phyloP scores from a whole-genome alignment of 495 filamentous ascomycete genomes.

The Trichoderma orchidacearum region DNA sequence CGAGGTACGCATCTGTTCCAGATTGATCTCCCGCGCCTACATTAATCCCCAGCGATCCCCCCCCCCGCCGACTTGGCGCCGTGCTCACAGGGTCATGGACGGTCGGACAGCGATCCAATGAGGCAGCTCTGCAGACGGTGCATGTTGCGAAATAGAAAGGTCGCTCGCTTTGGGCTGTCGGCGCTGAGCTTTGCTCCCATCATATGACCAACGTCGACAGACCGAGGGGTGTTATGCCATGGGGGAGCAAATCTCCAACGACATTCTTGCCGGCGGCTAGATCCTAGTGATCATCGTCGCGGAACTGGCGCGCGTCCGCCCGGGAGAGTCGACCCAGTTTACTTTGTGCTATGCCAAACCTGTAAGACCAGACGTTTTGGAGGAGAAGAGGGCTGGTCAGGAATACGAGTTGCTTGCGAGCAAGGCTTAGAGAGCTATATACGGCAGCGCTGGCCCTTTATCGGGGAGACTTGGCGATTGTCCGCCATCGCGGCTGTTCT shows the following conservation, averaged over 20 bases:
- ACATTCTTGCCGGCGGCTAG: not conserved
- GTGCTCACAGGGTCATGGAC: not conserved
- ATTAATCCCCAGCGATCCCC: not conserved
- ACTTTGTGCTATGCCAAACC: not conserved
- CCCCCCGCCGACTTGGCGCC: not conserved
- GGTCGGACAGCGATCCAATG: not conserved
- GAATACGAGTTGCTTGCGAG: not conserved
- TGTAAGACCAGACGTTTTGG: no score
- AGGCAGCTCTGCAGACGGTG: not conserved
- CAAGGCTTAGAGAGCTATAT: not conserved
- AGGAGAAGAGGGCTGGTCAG: not conserved
- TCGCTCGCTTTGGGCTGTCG: not conserved
- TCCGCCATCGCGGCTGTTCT: not conserved
- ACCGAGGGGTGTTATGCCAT: not conserved
- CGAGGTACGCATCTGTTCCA: not conserved
- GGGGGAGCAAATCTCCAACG: not conserved
- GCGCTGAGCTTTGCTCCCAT: not conserved
- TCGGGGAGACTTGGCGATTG: not conserved
- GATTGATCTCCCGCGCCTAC: slow-evolving; percentile 1
- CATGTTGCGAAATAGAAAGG: not conserved
- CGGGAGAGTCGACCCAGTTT: not conserved
- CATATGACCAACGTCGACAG: not conserved
- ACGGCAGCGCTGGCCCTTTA: not conserved
- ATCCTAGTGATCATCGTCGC: not conserved
- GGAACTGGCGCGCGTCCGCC: not conserved